Evolutionary conservation across 768 basidiomycete genomes (phyloP).

Genomic region (Tricholoma furcatifolium): DNA sequence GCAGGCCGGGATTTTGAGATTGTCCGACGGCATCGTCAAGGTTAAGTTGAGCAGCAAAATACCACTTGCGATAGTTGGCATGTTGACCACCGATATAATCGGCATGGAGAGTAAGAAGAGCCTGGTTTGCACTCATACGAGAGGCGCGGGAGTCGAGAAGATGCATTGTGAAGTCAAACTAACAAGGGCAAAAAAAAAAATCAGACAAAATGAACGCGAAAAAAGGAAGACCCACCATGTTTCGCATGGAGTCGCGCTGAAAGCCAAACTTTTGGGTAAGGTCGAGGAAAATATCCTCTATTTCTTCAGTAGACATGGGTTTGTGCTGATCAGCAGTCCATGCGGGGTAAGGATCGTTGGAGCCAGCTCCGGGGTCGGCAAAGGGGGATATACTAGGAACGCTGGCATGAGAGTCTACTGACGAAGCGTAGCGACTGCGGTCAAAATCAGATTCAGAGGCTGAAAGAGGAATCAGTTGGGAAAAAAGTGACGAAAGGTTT

Average conservation of each 20-base stretch:
- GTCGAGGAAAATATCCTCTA: conserved; percentile 98
- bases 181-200: conserved; percentile 3
- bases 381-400: conserved; percentile 59
- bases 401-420: conserved; percentile 61
- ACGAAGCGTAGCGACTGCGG: conserved; percentile 49
- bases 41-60: conserved; percentile 98
- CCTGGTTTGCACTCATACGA: conserved; percentile 95
- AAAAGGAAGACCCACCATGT: conserved; percentile 59
- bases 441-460: conserved; percentile 33
- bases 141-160: conserved; percentile 97
- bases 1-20: conserved; percentile 89
- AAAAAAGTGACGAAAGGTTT: conserved; percentile 2
- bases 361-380: conserved; percentile 50
- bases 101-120: conserved; percentile 93
- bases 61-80: conserved; percentile 99
- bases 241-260: conserved; percentile 93
- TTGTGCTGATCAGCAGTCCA: conserved; percentile 93
- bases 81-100: conserved; percentile 99
- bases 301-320: conserved; percentile 96
- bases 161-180: conserved; percentile 99
- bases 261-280: conserved; percentile 99
- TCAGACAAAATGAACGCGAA: conserved; percentile 12
- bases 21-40: conserved; percentile 98
- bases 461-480: conserved; percentile 15
- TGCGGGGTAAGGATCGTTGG: conserved; percentile 82